Base-by-base conservation (phyloP, 192 early-diverging fungal genomes). In the Coemansia sp. region DNA sequence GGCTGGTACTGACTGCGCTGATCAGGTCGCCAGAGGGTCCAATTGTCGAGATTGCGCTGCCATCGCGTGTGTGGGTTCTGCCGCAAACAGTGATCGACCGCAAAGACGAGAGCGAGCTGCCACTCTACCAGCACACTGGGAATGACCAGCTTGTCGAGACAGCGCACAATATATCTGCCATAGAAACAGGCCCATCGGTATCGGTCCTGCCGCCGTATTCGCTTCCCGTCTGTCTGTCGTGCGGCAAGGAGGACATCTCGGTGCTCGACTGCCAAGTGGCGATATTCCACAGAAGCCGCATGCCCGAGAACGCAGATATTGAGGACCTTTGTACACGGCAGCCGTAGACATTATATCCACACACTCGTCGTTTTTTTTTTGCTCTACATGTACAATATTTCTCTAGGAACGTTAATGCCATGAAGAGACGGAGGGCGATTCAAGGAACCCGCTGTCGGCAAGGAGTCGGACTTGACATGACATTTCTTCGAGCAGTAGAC, bases 191-290 rank as follows among this genome's bases (percentile, higher is more conserved):
- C 29, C 11, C 14, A 8, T 20, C 35, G 9, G 23, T 22, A 9
- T 17, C 38, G n/a, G 40, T n/a, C 3, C 56, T 66, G 53, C 65
- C 65, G 23, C 55, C 65, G 4, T 66, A 66, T 40, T 66, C 65
- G 25, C 33, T 66, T 13, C 65, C 65, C 7, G 55, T 66, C n/a
- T 66, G 65, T 15, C 42, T 49, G 38, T 66, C 65, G 17, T 66
- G 65, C 35, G 65, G 65, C 41, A 66, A 66, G 56, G 65, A 66
- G 33, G 65, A 66, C 40, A 48, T 66, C 23, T 66, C 65, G 9
- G 65, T 66, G 25, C 43, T 66, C 9, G 54, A 66, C 19, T 66
- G 65, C 43, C 65, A 42, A 38, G 42, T 11, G 11, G 65, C 65
- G 9, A 66, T 66, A 45, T 53, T 66, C 32, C 40, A 35, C 41